Evolutionary conservation across 768 basidiomycete species (phyloP).

Genomic region (Sporobolomyces phaffii): DNA sequence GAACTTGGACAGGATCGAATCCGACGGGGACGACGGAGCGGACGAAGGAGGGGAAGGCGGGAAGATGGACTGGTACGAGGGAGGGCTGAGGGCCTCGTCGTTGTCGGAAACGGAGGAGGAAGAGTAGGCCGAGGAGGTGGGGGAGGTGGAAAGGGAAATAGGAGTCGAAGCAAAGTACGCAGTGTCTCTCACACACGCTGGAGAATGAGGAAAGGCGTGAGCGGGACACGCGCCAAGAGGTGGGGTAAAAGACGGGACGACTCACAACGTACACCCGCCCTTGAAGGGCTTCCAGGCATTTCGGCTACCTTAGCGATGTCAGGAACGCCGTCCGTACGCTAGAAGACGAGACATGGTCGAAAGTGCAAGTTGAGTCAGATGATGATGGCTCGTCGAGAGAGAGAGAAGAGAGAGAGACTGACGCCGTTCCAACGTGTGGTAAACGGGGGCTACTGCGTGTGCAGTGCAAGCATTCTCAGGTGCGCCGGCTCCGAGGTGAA

Average conservation of each 20-base stretch:
- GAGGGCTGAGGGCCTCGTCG: constrained; percentile 12
- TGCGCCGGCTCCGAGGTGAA: constrained; percentile 16
- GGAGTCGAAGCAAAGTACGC: constrained; percentile 9
- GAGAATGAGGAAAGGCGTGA: neutral
- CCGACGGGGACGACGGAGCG: constrained; percentile 13
- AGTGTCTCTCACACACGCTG: constrained; percentile 31
- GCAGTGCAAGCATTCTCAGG: constrained; percentile 7
- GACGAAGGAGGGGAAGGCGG: constrained; percentile 10
- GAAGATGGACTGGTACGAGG: constrained; percentile 23
- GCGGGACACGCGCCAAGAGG: too few relatives aligned
- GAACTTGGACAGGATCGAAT: constrained; percentile 17
- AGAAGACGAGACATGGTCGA: too few relatives aligned
- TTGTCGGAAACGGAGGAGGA: constrained; percentile 13
- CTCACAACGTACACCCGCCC: constrained; percentile 11
- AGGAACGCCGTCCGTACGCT: constrained; percentile 29
- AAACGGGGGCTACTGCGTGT: neutral
- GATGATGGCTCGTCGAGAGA: neutral
- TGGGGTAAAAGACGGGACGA: neutral
- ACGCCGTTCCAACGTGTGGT: constrained; percentile 25
- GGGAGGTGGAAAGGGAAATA: constrained; percentile 19
- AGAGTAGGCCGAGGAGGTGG: constrained; percentile 19
- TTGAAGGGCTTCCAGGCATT: constrained; percentile 23
- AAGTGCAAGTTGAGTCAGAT: neutral
- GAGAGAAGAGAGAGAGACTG: constrained; percentile 4
- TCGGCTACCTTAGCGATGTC: constrained; percentile 28